Evolutionary conservation across 768 basidiomycete species (phyloP), one percentile per base, ranked within the genome.

Genomic region (Lactarius vividus): DNA sequence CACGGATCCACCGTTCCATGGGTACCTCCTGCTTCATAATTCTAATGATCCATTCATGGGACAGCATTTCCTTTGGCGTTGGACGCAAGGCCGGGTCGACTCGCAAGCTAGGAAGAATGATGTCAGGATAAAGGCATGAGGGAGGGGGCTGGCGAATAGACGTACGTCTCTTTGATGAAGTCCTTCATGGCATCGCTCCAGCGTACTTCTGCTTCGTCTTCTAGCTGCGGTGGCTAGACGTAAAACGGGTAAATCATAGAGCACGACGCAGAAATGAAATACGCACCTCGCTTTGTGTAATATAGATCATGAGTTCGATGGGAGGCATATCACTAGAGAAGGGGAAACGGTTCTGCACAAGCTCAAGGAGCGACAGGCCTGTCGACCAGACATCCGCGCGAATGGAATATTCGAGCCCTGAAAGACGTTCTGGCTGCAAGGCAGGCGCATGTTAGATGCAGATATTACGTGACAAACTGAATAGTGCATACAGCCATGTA

Each of bases 371-470:
- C 0, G 95, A 92, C 54, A 99, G 89, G 28, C 96, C 97, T 16
- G 94, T 90, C 0, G 96, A 98, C 97, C 97, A 99, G 28, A 99
- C 96, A 75, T 99, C 96, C 42, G 96, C 93, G 64, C 93, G 88
- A 72, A 97, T 96, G 37, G 92, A 92, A 75, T 97, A 99, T 70
- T 90, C 87, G 62, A 89, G 84, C 6, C 96, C 96, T 71, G 87
- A 88, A 67, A 98, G 96, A 68, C 96, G 89, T 77, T 98, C 96
- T 57, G 96, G 96, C 92, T 94, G 69, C 60, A 69, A 67, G 61
- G 69, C 59, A 69, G 23, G 46, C 44, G 62, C 65, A 60, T 63
- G 64, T 69, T 31, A 70, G 70, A 56, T 6, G 33, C 28, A 53
- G 39, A 46, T 57, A 65, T 65, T 57, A 42, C 61, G 69, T 66